Conservation (phyloP, 257 asterid genomes). For the Solanum medicagineum region DNA sequence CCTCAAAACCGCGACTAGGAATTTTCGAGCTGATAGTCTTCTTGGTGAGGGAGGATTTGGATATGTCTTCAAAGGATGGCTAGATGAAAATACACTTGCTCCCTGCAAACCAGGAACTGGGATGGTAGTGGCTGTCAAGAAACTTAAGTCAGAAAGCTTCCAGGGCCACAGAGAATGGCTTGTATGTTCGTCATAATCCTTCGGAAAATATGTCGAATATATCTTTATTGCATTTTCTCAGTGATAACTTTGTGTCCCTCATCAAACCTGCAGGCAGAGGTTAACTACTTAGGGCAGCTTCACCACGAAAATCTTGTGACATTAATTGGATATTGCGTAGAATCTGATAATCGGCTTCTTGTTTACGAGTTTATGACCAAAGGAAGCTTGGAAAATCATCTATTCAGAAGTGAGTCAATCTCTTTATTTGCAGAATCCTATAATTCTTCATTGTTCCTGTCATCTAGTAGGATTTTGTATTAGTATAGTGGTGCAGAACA, state of each 20-base stretch:
- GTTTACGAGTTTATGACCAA: conserved; percentile 66
- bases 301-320: conserved; percentile 56
- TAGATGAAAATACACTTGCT: conserved; percentile 35
- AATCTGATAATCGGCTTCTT: conserved; percentile 41
- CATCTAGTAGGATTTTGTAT: not conserved
- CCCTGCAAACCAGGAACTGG: conserved; percentile 54
- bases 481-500: not conserved
- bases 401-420: conserved; percentile 39
- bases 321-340: conserved; percentile 66
- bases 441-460: not conserved
- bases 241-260: not conserved
- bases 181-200: conserved; percentile 19
- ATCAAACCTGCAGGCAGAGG: conserved; percentile 38
- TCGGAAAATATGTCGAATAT: not conserved
- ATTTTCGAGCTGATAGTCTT: conserved; percentile 48
- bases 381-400: conserved; percentile 76
- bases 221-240: not conserved
- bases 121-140: conserved; percentile 63
- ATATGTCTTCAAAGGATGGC: conserved; percentile 69
- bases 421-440: not conserved
- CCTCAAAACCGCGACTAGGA: conserved; percentile 49
- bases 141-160: conserved; percentile 41
- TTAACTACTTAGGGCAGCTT: conserved; percentile 50
- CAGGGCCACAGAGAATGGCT: conserved; percentile 88
- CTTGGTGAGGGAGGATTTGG: conserved; percentile 88